Evolutionary conservation across 495 filamentous ascomycete species (phyloP), one percentile per base, ranked within the genome.

Genomic region (Aspergillus panamensis): DNA sequence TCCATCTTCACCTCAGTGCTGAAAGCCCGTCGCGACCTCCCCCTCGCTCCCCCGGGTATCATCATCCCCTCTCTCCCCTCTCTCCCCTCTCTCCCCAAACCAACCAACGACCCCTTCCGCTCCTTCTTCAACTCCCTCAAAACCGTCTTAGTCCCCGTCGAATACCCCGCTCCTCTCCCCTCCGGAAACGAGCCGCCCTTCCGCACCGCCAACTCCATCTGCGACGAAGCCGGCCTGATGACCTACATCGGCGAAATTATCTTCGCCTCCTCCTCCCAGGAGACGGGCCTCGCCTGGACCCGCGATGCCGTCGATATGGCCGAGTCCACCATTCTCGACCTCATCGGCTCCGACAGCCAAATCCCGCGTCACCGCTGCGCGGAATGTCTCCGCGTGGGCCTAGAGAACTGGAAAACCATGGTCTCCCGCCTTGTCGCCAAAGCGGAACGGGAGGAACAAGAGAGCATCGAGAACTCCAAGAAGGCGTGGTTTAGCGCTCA

Each of bases 231-330:
- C 3, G 88, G 81, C 6, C 73, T 96, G 3, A 89, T 92, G 84
- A 80, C 88, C 17, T 91, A 96, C 71, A 91, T 98, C 55, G 95
- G 93, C 53, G 94, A 98, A 75, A 92, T 97, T 59, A 72, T 98
- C 48, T 97, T 87, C 74, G 82, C 91, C 1, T 80, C 80, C 8
- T 77, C 80, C 12, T 74, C 69, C 5, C 77, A 78, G 32, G 82
- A 87, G 43, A 81, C 85, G 53, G 92, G 90, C 1, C 78, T 97
- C 8, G 81, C 82, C 52, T 96, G 92, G 92, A 94, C 87, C 10
- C 84, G 89, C 53, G 88, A 93, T 57, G 89, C 87, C 30, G 89
- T 92, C 51, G 88, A 92, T 62, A 69, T 81, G 20, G 81, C 84
- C 16, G 85, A 87, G 56, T 66, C 74, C 32, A 74, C 74, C 17